These are phyloP conservation scores for Solanum commersonii DNA, from an alignment of 257 asterid species.

Conservation along the genomic window DNA sequence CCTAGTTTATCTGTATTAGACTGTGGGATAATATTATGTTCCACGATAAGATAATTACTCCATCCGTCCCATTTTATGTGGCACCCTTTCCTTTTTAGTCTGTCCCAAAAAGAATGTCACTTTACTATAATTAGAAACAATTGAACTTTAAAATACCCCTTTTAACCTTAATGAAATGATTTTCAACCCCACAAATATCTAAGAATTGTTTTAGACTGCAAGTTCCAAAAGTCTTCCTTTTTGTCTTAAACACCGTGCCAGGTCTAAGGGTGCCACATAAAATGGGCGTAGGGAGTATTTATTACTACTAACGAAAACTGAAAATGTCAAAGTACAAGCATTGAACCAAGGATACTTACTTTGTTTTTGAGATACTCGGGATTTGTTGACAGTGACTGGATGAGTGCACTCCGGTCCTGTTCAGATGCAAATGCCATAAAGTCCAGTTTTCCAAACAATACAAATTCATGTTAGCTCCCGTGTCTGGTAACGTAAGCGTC, in stretches of 20 bases:
- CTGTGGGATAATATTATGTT: neutral
- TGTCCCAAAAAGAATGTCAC: neutral
- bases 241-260: neutral
- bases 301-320: neutral
- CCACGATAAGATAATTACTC: neutral
- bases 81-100: neutral
- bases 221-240: neutral
- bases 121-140: neutral
- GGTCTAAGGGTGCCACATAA: neutral
- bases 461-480: neutral
- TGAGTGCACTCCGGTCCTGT: constrained; percentile 83
- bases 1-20: neutral
- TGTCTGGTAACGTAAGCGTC: neutral
- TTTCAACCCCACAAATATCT: neutral
- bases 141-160: neutral
- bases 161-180: neutral
- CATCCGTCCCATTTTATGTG: neutral
- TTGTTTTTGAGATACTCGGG: constrained; percentile 85
- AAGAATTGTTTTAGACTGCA: too few species aligned
- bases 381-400: constrained; percentile 81
- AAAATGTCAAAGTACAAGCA: neutral
- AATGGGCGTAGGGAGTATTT: neutral
- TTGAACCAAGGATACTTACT: constrained; percentile 21
- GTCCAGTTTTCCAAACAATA: neutral
- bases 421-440: constrained; percentile 3